Percentiles rank a stretch among this genome's conserved stretches.
Conservation (phyloP, 228 moss, liverwort and hornwort genomes). For the Sphagnum magellanicum region DNA sequence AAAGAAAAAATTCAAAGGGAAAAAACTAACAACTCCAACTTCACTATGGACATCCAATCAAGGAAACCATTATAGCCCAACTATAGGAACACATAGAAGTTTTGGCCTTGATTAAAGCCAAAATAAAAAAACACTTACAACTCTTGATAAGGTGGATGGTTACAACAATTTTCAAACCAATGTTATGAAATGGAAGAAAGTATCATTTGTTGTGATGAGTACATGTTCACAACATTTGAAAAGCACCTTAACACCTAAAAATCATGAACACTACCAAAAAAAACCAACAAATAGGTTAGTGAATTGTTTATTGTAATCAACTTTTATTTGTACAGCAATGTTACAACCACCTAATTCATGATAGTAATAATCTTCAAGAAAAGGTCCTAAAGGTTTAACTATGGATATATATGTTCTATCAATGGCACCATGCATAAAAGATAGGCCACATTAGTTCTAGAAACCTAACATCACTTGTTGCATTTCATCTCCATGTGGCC, state of each 20-base stretch:
- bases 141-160: too few species aligned
- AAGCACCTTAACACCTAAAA: background rate
- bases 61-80: too few species aligned
- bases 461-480: background rate
- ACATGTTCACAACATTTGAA: too few species aligned
- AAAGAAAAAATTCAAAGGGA: too few species aligned
- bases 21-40: too few species aligned
- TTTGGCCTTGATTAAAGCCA: too few species aligned
- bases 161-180: too few species aligned
- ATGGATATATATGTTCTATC: conserved; percentile 1
- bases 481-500: conserved; percentile 4
- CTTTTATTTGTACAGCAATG: conserved; percentile 1
- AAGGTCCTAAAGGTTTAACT: conserved; percentile 1
- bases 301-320: conserved; percentile 1
- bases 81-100: too few species aligned
- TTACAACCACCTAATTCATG: background rate
- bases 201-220: too few species aligned
- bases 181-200: too few species aligned
- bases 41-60: too few species aligned
- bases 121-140: too few species aligned
- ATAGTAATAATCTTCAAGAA: conserved; percentile 3
- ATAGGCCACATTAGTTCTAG: conserved; percentile 1
- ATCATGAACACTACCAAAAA: conserved; percentile 3
- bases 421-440: conserved; percentile 1
- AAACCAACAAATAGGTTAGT: conserved; percentile 5